Evolutionary conservation across 257 asterid genomes (phyloP).

Genomic region (Solanum raphanifolium): DNA sequence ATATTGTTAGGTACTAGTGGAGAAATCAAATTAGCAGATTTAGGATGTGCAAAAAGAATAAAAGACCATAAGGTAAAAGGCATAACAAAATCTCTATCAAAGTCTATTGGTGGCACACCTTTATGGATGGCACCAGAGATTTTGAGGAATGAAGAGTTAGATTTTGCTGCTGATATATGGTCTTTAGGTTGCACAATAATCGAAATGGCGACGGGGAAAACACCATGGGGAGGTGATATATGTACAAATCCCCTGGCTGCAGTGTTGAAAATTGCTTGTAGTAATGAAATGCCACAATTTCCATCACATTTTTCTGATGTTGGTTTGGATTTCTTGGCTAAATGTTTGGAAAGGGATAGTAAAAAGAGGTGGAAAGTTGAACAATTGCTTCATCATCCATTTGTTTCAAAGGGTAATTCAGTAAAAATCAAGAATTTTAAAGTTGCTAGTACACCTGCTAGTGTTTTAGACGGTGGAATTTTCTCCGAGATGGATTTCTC

Average conservation of each 20-base stretch:
- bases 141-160: conserved; percentile 21
- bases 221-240: conserved; percentile 30
- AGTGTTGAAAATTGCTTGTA: conserved; percentile 30
- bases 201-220: conserved; percentile 57
- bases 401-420: background rate
- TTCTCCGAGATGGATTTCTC: conserved; percentile 10
- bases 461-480: conserved; percentile 25
- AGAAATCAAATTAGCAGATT: conserved; percentile 36
- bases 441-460: conserved; percentile 29
- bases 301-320: conserved; percentile 31
- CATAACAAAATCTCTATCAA: background rate
- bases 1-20: conserved; percentile 34
- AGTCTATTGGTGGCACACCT: conserved; percentile 42
- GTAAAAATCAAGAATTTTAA: background rate
- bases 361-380: conserved; percentile 32
- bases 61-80: background rate
- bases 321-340: conserved; percentile 41
- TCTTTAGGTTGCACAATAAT: conserved; percentile 56
- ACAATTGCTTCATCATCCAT: conserved; percentile 38
- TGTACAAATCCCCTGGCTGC: conserved; percentile 23
- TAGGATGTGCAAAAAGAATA: conserved; percentile 34
- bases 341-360: conserved; percentile 35
- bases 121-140: conserved; percentile 72
- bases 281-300: conserved; percentile 27
- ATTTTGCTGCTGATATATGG: conserved; percentile 45